Evolutionary conservation across 73 alveolate genomes (phyloP).

Genomic region (Stentor coeruleus): DNA sequence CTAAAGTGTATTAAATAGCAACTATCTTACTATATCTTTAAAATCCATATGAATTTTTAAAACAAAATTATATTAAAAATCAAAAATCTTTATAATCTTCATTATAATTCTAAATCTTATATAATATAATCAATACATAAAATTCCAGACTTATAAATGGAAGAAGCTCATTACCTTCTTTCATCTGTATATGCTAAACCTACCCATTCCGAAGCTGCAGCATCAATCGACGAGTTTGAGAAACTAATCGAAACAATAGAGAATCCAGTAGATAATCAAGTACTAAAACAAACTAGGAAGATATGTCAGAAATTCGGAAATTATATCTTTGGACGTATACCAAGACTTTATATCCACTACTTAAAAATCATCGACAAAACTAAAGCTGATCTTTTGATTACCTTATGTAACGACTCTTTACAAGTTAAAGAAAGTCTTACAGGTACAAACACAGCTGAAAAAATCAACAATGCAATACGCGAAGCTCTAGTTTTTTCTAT

Average conservation of each 20-base stretch:
- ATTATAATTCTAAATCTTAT: too few species aligned
- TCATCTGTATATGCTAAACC: not conserved
- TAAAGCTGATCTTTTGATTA: not conserved
- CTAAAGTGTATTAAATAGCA: too few species aligned
- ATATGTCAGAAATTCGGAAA: not conserved
- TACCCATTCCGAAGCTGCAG: not conserved
- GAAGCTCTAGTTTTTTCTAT: not conserved
- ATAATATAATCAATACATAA: too few species aligned
- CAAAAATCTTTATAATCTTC: too few species aligned
- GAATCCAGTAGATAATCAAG: not conserved
- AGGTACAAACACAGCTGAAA: not conserved
- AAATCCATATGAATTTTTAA: too few species aligned
- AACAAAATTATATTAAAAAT: too few species aligned
- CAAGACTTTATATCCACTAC: not conserved
- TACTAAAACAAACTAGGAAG: not conserved
- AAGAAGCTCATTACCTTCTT: not conserved
- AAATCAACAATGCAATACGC: not conserved
- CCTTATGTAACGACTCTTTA: not conserved
- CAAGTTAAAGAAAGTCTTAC: not conserved
- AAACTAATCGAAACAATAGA: not conserved
- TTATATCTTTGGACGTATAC: not conserved
- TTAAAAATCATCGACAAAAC: not conserved
- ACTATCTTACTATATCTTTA: too few species aligned
- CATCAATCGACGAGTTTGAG: not conserved
- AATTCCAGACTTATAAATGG: slow-evolving; percentile 1